Percentiles rank a stretch among this genome's conserved stretches.
phyloP scores from a whole-genome alignment of 2,329 filamentous ascomycete species.

The Albophoma yamanashiensis region DNA sequence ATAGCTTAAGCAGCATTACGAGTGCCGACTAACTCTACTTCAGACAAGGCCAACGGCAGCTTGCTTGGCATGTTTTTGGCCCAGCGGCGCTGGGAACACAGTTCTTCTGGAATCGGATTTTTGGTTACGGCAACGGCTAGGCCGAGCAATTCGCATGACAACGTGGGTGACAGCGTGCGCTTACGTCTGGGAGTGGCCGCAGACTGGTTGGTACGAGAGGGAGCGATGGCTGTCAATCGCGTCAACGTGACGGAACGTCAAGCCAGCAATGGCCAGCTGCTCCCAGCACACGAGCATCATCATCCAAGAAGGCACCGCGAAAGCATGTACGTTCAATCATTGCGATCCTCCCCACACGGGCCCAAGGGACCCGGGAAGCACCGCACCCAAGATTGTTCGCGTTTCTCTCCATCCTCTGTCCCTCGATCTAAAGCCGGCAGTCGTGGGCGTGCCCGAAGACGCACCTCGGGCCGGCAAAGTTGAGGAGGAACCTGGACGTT shows the following conservation, averaged over 20 bases:
- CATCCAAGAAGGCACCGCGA: background rate
- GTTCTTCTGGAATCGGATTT: background rate
- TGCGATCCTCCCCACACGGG: slow-evolving; percentile 45
- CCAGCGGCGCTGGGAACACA: rapidly evolving
- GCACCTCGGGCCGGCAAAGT: slow-evolving; percentile 33
- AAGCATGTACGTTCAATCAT: slow-evolving; percentile 46
- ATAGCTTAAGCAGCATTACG: background rate
- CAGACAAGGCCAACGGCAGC: background rate
- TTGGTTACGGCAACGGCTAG: background rate
- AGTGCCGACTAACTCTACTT: background rate
- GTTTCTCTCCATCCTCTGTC: slow-evolving; percentile 41
- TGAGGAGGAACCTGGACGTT: slow-evolving; percentile 29
- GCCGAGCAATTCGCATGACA: background rate
- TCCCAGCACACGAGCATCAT: background rate
- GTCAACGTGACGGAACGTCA: background rate
- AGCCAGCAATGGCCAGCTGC: background rate
- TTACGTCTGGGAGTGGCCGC: too few species aligned
- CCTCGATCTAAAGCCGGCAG: slow-evolving; percentile 28
- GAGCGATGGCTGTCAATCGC: background rate
- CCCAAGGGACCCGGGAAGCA: slow-evolving; percentile 33
- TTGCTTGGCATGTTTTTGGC: background rate
- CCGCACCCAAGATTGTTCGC: slow-evolving; percentile 50
- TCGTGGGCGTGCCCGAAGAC: slow-evolving; percentile 32
- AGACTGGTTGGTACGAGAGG: too few species aligned
- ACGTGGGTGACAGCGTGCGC: background rate